phyloP scores from a whole-genome alignment of 2,329 filamentous ascomycete species.

The Dactylellina parvicollis region DNA sequence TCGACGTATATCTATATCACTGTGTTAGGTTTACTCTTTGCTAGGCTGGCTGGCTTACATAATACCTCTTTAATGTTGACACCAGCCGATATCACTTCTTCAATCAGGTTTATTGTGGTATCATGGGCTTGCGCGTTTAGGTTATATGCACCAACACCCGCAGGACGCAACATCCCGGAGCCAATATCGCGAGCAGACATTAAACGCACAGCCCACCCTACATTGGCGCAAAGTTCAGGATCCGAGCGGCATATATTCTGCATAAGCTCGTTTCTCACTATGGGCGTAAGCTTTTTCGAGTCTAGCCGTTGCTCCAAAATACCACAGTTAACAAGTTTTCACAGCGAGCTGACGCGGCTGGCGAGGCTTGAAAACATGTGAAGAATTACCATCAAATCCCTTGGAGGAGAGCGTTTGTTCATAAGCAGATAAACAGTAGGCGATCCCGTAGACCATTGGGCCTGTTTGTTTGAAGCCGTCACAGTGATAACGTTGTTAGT shows the following conservation, averaged over 20 bases:
- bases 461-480: constrained; percentile 63
- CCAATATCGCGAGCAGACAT: constrained; percentile 86
- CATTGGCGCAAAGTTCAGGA: constrained; percentile 64
- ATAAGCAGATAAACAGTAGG: constrained; percentile 63
- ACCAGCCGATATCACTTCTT: constrained; percentile 76
- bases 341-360: not conserved
- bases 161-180: constrained; percentile 76
- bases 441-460: constrained; percentile 76
- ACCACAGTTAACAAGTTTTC: constrained; percentile 75
- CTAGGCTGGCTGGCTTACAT: not conserved
- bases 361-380: constrained; percentile 57
- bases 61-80: constrained; percentile 77
- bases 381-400: constrained; percentile 72
- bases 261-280: constrained; percentile 79
- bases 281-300: constrained; percentile 86
- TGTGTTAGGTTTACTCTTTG: constrained; percentile 1
- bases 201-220: constrained; percentile 83
- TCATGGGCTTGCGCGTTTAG: constrained; percentile 79
- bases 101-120: constrained; percentile 79
- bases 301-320: constrained; percentile 78
- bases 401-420: constrained; percentile 55
- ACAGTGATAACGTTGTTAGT: no score
- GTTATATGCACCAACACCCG: constrained; percentile 70
- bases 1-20: constrained; percentile 80
- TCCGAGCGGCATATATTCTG: constrained; percentile 58